These are phyloP conservation scores for Fomitopsis schrenkii DNA, from an alignment of 1,284 basidiomycete genomes.

Conservation along the genomic window DNA sequence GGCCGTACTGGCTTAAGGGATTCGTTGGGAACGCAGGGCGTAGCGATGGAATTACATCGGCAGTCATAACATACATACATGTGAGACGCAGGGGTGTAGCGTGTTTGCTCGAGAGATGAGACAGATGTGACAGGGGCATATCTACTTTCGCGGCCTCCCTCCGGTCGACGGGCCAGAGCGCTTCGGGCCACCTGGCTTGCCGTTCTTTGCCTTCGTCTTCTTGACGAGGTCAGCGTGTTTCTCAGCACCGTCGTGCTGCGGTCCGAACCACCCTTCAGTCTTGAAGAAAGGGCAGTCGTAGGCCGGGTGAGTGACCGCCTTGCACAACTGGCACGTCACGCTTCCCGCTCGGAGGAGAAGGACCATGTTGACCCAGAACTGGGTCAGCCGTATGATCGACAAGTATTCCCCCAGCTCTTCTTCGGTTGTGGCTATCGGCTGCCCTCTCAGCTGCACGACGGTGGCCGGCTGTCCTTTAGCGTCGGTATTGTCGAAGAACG, in stretches of 20 bases:
- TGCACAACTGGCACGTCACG: not conserved
- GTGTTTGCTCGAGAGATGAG: too few relatives aligned
- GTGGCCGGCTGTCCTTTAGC: not conserved
- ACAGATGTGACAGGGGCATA: too few relatives aligned
- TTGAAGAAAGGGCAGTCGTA: conserved; percentile 1
- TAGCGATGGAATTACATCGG: too few relatives aligned
- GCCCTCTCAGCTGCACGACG: not conserved
- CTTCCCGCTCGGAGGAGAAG: not conserved
- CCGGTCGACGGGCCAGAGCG: too few relatives aligned
- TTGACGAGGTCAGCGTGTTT: not conserved
- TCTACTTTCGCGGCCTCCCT: too few relatives aligned
- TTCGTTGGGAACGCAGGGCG: too few relatives aligned
- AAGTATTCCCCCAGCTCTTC: not conserved
- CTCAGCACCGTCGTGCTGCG: not conserved
- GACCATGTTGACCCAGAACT: not conserved
- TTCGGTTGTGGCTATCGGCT: not conserved
- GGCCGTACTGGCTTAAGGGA: too few relatives aligned
- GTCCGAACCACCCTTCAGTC: conserved; percentile 1
- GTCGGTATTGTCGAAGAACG: not conserved
- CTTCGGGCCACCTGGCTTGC: too few relatives aligned
- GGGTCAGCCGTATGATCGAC: not conserved
- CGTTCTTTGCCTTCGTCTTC: not conserved
- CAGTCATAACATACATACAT: too few relatives aligned
- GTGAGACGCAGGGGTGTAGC: too few relatives aligned
- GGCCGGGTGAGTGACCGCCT: not conserved